phyloP scores from a whole-genome alignment of 2,329 filamentous ascomycete species.

The Hypoxylon sp. region DNA sequence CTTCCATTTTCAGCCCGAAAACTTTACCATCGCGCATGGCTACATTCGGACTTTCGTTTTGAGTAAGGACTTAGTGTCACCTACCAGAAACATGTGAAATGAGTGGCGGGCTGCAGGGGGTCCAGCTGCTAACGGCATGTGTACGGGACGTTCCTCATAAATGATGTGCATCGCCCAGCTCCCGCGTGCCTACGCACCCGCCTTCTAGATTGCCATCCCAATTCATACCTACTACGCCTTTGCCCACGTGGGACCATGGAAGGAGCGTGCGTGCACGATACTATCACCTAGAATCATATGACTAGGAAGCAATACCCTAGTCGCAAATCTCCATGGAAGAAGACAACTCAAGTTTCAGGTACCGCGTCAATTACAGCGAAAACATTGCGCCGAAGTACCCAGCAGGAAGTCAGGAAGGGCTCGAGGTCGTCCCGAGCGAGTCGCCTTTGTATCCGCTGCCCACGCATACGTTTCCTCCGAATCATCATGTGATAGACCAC shows the following conservation, averaged over 20 bases:
- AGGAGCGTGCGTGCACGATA: slow-evolving; percentile 6
- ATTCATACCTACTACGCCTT: not conserved
- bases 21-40: slow-evolving; percentile 5
- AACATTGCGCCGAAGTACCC: slow-evolving; percentile 43
- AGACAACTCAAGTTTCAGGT: slow-evolving; percentile 13
- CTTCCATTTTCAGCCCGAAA: slow-evolving; percentile 10
- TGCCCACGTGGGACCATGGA: slow-evolving; percentile 29
- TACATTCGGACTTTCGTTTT: slow-evolving; percentile 8
- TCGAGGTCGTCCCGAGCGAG: slow-evolving; percentile 46
- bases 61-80: slow-evolving; percentile 15
- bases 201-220: slow-evolving; percentile 1
- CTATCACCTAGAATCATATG: slow-evolving; percentile 27
- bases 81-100: slow-evolving; percentile 26
- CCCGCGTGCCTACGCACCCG: not conserved
- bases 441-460: slow-evolving; percentile 44
- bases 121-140: not conserved
- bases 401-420: slow-evolving; percentile 36
- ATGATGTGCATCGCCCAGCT: slow-evolving; percentile 13
- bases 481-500: slow-evolving; percentile 12
- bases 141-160: slow-evolving; percentile 6
- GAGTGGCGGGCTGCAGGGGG: slow-evolving; percentile 27
- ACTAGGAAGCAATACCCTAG: slow-evolving; percentile 11
- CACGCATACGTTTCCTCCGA: slow-evolving; percentile 10
- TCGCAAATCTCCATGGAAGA: slow-evolving; percentile 30
- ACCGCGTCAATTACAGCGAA: slow-evolving; percentile 42